phyloP scores from a whole-genome alignment of 2,329 filamentous ascomycete species.

The Talaromyces sp. region DNA sequence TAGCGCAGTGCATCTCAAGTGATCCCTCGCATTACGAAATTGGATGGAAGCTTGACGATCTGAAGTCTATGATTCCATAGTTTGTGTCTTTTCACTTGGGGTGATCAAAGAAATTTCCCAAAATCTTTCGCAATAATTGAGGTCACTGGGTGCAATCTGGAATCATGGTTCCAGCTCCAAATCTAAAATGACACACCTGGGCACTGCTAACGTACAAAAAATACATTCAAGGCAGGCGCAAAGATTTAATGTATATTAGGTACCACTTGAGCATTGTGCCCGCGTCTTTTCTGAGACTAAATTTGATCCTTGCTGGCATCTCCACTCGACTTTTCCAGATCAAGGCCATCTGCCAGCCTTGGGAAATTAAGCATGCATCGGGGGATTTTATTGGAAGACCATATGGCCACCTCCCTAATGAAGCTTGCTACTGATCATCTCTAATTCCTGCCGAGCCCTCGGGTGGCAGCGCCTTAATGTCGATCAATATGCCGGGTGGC shows the following conservation, averaged over 20 bases:
- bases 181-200: too few relatives aligned
- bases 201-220: too few relatives aligned
- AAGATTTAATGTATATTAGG: too few relatives aligned
- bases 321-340: slow-evolving; percentile 8
- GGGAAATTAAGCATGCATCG: not conserved
- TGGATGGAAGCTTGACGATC: not conserved
- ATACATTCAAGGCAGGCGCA: too few relatives aligned
- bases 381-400: slow-evolving; percentile 10
- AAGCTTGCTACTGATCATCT: slow-evolving; percentile 4
- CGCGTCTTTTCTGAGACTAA: not conserved
- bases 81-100: too few relatives aligned
- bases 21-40: slow-evolving; percentile 14
- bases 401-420: slow-evolving; percentile 21
- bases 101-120: too few relatives aligned
- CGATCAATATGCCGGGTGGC: slow-evolving; percentile 9
- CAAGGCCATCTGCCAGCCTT: not conserved
- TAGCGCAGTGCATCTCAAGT: slow-evolving; percentile 4
- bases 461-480: slow-evolving; percentile 8
- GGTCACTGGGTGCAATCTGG: too few relatives aligned
- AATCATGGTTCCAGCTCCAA: too few relatives aligned
- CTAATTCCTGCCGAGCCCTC: slow-evolving; percentile 2
- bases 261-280: not conserved
- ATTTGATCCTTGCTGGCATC: slow-evolving; percentile 1
- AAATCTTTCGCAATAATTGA: too few relatives aligned
- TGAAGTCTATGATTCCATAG: not conserved